phyloP scores from a whole-genome alignment of 495 filamentous ascomycete genomes.

The Pseudevernia furfuracea region DNA sequence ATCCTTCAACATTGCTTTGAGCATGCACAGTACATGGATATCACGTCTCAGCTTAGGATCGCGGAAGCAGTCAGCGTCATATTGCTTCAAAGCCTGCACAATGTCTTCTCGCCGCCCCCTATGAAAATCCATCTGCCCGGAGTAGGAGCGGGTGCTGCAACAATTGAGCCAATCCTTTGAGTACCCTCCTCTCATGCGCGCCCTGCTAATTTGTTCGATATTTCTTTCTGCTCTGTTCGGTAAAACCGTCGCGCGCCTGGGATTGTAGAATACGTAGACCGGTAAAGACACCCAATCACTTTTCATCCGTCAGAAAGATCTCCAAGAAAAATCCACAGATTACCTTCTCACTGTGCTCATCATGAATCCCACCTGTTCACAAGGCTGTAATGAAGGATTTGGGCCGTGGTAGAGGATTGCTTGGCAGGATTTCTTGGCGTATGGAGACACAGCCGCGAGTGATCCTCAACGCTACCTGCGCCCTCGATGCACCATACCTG shows the following conservation, averaged over 20 bases:
- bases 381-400: neutral
- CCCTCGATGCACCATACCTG: slow-evolving; percentile 5
- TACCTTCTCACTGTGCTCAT: neutral
- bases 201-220: neutral
- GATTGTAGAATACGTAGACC: neutral
- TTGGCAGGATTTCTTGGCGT: neutral
- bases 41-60: too few relatives aligned
- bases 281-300: neutral
- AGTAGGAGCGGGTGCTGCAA: neutral
- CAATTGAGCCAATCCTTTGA: neutral
- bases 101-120: neutral
- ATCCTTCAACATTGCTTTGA: neutral
- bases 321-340: neutral
- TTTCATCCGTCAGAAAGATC: neutral
- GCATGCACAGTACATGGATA: neutral
- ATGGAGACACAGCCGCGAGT: slow-evolving; percentile 4
- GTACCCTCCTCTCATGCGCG: neutral
- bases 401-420: neutral
- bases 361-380: neutral
- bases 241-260: neutral
- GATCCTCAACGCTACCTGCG: slow-evolving; percentile 9
- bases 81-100: neutral
- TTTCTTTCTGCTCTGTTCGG: neutral
- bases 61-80: neutral
- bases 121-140: neutral